Evolutionary conservation across 2,329 filamentous ascomycete species (phyloP).

Genomic region (Microcyclospora tardicrescens): DNA sequence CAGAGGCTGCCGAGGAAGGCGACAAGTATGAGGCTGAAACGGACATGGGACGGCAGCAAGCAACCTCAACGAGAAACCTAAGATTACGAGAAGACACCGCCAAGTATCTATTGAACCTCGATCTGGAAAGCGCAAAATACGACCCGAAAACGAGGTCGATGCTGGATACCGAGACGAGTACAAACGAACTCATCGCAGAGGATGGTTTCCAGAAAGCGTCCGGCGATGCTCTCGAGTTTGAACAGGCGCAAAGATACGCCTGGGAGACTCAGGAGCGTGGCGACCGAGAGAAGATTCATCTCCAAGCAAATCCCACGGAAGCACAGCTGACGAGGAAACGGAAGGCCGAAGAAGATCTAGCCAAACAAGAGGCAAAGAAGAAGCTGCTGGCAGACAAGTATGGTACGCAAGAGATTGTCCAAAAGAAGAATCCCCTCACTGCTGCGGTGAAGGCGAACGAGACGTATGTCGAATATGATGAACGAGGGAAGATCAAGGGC

Average conservation of each 20-base stretch:
- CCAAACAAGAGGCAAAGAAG: conserved; percentile 53
- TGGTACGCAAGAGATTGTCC: conserved; percentile 53
- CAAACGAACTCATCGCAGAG: conserved; percentile 73
- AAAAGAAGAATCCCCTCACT: conserved; percentile 44
- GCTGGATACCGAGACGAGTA: conserved; percentile 68
- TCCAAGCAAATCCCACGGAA: conserved; percentile 93
- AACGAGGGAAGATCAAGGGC: conserved; percentile 81
- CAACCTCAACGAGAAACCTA: conserved; percentile 79
- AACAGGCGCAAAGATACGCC: conserved; percentile 74
- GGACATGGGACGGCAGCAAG: conserved; percentile 90
- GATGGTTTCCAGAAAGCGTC: conserved; percentile 82
- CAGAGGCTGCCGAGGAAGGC: conserved; percentile 40
- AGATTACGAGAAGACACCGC: conserved; percentile 92
- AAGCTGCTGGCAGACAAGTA: conserved; percentile 71
- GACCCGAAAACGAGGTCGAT: conserved; percentile 91
- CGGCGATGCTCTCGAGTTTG: conserved; percentile 86
- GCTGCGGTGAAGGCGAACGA: conserved; percentile 69
- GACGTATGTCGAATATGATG: conserved; percentile 86
- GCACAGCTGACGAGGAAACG: conserved; percentile 75
- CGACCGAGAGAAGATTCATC: conserved; percentile 66
- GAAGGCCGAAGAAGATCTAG: conserved; percentile 59
- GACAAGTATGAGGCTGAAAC: conserved; percentile 80
- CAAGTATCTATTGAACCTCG: conserved; percentile 88
- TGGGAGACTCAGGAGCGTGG: conserved; percentile 88
- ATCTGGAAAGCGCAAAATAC: conserved; percentile 93